Conservation (phyloP, 164 flowering plant species). For the Brasenia schreberi region DNA sequence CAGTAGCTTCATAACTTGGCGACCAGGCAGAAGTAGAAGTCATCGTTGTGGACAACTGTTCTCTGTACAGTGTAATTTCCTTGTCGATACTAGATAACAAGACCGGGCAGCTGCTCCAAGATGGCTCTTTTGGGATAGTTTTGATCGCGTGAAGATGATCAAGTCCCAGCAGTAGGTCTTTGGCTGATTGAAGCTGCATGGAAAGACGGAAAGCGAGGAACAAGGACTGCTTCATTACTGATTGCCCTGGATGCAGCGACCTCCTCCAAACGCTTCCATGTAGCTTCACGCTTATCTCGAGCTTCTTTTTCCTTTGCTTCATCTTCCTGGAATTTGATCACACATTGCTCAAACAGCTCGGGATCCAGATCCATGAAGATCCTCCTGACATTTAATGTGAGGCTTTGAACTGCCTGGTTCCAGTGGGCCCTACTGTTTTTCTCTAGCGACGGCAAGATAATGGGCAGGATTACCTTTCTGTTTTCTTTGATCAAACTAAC, state of each 20-base stretch:
- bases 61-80: constrained; percentile 12
- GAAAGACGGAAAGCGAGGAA: constrained; percentile 9
- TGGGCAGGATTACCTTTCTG: constrained; percentile 48
- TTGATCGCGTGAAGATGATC: constrained; percentile 4
- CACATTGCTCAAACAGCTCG: constrained; percentile 58
- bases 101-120: constrained; percentile 6
- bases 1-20: constrained; percentile 5
- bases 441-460: constrained; percentile 67
- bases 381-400: constrained; percentile 61
- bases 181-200: constrained; percentile 12
- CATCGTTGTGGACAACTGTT: constrained; percentile 2
- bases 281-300: constrained; percentile 32
- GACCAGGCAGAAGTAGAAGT: background rate
- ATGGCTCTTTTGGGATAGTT: constrained; percentile 5
- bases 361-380: constrained; percentile 59
- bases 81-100: constrained; percentile 8
- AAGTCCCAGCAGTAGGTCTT: constrained; percentile 1
- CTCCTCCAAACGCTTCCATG: constrained; percentile 65
- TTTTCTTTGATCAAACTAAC: constrained; percentile 58
- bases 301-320: constrained; percentile 34
- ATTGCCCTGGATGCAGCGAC: constrained; percentile 42
- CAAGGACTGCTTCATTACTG: constrained; percentile 38
- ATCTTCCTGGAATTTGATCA: constrained; percentile 50
- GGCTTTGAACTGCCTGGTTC: constrained; percentile 74
- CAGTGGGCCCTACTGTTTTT: constrained; percentile 55